Conservation (phyloP, 179 eudicot genomes). For the Pouteria campechiana region DNA sequence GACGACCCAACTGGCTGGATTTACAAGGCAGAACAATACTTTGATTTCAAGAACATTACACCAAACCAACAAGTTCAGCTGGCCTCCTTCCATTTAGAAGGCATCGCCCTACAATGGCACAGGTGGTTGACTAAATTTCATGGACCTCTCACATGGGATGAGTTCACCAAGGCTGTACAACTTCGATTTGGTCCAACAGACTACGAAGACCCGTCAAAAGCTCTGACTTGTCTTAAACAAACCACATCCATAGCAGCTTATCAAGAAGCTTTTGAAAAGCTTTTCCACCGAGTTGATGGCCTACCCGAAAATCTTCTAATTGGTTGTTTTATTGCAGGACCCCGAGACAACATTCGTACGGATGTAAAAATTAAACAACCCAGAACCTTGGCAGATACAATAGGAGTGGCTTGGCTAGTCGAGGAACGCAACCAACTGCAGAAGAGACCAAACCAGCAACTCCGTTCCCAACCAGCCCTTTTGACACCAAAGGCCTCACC, state of each 20-base stretch:
- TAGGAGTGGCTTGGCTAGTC: neutral
- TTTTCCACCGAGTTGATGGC: neutral
- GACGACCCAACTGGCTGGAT: neutral
- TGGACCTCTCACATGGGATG: neutral
- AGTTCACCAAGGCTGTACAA: neutral
- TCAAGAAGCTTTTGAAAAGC: too few species aligned
- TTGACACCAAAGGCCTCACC: neutral
- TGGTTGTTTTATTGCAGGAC: slow-evolving; percentile 2
- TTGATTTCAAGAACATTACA: neutral
- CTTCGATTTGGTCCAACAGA: slow-evolving; percentile 2
- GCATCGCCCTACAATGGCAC: neutral
- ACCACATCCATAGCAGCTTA: neutral
- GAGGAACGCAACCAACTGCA: too few species aligned
- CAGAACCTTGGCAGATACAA: neutral
- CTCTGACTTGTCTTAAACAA: neutral
- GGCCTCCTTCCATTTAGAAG: neutral
- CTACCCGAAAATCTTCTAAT: neutral
- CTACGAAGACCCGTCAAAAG: neutral
- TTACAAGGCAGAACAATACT: neutral
- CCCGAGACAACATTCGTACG: neutral
- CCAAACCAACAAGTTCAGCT: neutral
- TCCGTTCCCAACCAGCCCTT: neutral
- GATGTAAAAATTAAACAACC: slow-evolving; percentile 3
- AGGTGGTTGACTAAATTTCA: neutral
- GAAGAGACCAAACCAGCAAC: neutral